Percentiles rank a stretch among this genome's conserved stretches.
Evolutionary conservation across 257 asterid species (phyloP).

Genomic region (Solanum chiquidenum): DNA sequence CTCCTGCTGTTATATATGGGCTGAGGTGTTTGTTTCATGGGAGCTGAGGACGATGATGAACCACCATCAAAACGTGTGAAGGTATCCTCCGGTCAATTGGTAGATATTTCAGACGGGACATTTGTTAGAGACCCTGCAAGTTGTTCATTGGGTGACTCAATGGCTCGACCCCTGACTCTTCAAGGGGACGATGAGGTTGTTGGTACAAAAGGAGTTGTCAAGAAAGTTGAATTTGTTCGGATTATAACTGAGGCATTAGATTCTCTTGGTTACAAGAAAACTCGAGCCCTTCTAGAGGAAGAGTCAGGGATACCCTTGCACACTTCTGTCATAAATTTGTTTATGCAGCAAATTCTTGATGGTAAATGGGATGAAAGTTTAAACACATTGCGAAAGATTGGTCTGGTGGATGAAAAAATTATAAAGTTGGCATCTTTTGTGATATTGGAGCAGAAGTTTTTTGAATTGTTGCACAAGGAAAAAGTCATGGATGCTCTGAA

Average conservation of each 20-base stretch:
- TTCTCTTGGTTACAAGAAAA: constrained; percentile 68
- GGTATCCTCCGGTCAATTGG: constrained; percentile 34
- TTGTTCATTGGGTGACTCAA: constrained; percentile 38
- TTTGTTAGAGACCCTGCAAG: constrained; percentile 38
- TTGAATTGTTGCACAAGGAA: constrained; percentile 50
- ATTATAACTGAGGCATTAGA: constrained; percentile 71
- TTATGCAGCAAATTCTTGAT: constrained; percentile 63
- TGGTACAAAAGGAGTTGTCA: constrained; percentile 62
- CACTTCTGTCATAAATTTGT: constrained; percentile 39
- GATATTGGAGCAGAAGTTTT: constrained; percentile 76
- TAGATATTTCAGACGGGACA: constrained; percentile 39
- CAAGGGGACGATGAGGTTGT: constrained; percentile 61
- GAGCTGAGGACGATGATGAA: constrained; percentile 75
- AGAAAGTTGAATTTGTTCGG: constrained; percentile 64
- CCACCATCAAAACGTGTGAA: constrained; percentile 86
- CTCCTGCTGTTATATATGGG: constrained; percentile 37
- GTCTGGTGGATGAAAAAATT: constrained; percentile 37
- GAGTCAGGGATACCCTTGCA: constrained; percentile 69
- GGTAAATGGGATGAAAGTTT: constrained; percentile 86
- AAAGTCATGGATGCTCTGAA: constrained; percentile 64
- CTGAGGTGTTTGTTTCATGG: constrained; percentile 81
- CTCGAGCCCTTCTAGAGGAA: constrained; percentile 57
- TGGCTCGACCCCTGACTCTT: constrained; percentile 56
- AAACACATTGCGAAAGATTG: constrained; percentile 35
- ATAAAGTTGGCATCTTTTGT: constrained; percentile 55